phyloP scores from a whole-genome alignment of 805 yeast genomes.

The Myxozyma nipponensis region DNA sequence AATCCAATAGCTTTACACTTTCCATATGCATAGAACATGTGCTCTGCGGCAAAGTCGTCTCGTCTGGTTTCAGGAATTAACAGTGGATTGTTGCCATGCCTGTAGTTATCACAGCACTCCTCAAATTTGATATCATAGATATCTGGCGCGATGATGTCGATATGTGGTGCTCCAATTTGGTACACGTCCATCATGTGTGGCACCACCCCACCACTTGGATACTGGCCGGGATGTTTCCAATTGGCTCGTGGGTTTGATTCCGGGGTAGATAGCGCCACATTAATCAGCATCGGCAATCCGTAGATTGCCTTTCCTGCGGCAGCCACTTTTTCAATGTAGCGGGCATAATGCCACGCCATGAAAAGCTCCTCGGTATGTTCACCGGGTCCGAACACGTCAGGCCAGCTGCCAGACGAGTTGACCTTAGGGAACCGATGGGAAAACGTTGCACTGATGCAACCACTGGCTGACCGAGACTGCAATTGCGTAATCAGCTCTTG shows the following conservation, averaged over 20 bases:
- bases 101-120: neutral
- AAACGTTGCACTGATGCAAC: constrained; percentile 6
- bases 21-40: constrained; percentile 4
- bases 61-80: constrained; percentile 9
- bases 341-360: constrained; percentile 6
- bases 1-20: neutral
- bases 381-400: neutral
- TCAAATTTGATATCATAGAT: constrained; percentile 1
- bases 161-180: neutral
- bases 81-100: constrained; percentile 3
- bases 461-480: constrained; percentile 1
- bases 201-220: constrained; percentile 6
- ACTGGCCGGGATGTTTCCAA: too few species aligned
- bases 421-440: constrained; percentile 8
- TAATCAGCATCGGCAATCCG: constrained; percentile 1
- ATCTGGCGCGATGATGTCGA: constrained; percentile 2
- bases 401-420: neutral
- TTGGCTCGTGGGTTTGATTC: too few species aligned
- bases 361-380: constrained; percentile 5
- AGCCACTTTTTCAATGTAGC: constrained; percentile 2
- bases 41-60: constrained; percentile 3
- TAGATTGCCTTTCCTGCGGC: constrained; percentile 8
- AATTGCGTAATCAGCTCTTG: neutral
- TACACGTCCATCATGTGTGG: constrained; percentile 1
- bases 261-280: constrained; percentile 2